These are phyloP conservation scores for Saccharomycopsis sp. DNA, from an alignment of 805 yeast genomes.

Conservation along the genomic window DNA sequence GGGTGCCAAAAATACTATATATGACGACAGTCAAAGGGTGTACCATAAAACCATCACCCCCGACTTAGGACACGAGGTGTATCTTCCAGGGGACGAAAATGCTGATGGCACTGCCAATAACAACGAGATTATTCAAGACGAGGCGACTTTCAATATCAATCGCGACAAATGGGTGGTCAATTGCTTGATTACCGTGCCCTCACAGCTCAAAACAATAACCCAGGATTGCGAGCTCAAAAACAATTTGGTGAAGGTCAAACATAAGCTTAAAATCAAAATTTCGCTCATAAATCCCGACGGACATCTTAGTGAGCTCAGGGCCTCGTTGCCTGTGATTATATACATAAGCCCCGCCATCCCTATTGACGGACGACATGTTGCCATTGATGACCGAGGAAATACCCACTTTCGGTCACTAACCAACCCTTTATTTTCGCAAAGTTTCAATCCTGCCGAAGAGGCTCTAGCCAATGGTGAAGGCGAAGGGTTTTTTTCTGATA, in stretches of 20 bases:
- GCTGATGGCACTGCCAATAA: not conserved
- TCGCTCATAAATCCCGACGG: conserved; percentile 81
- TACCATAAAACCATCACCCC: conserved; percentile 4
- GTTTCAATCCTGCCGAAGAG: not conserved
- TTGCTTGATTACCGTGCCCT: conserved; percentile 56
- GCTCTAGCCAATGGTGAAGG: conserved; percentile 21
- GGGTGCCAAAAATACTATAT: conserved; percentile 4
- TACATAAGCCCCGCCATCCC: conserved; percentile 79
- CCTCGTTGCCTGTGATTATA: conserved; percentile 73
- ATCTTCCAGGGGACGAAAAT: conserved; percentile 38
- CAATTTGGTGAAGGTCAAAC: conserved; percentile 68
- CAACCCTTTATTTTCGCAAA: conserved; percentile 4
- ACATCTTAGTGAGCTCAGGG: conserved; percentile 84
- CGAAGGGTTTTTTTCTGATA: conserved; percentile 17
- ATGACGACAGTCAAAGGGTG: conserved; percentile 8
- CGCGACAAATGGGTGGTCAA: conserved; percentile 71
- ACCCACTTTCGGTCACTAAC: conserved; percentile 3
- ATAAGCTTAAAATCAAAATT: conserved; percentile 76
- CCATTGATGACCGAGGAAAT: conserved; percentile 5
- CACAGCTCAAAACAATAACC: conserved; percentile 64
- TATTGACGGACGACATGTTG: conserved; percentile 39
- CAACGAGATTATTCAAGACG: conserved; percentile 2
- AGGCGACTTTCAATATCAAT: conserved; percentile 20
- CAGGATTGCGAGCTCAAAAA: conserved; percentile 77
- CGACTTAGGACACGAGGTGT: conserved; percentile 53